phyloP scores from a whole-genome alignment of 202 grass and related monocot species.

The Cymbopogon flexuosus region DNA sequence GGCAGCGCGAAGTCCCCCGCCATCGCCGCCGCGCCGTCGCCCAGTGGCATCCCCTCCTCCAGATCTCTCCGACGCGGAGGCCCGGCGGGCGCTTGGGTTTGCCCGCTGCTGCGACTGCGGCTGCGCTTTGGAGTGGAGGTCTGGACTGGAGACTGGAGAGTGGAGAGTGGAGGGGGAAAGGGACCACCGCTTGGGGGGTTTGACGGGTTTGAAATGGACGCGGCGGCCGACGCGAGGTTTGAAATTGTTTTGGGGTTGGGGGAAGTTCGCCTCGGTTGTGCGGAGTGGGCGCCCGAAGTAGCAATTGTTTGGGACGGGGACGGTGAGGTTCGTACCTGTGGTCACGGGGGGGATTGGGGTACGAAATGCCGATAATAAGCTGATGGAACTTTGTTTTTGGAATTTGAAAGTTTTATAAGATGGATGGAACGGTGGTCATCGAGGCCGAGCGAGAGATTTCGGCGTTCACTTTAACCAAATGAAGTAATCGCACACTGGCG shows the following conservation, averaged over 20 bases:
- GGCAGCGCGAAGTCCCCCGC: slow-evolving; percentile 53
- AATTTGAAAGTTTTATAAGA: neutral
- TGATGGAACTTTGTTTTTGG: neutral
- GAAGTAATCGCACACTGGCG: neutral
- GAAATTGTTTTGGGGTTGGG: slow-evolving; percentile 29
- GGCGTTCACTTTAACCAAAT: neutral
- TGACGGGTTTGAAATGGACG: slow-evolving; percentile 39
- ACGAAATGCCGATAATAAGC: neutral
- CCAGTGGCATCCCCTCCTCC: slow-evolving; percentile 10
- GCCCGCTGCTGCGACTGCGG: neutral
- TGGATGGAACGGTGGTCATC: neutral
- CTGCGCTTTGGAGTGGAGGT: neutral
- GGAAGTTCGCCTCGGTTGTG: slow-evolving; percentile 17
- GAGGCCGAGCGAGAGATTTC: slow-evolving; percentile 4
- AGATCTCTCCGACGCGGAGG: slow-evolving; percentile 24
- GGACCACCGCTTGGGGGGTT: slow-evolving; percentile 32
- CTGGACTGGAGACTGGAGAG: neutral
- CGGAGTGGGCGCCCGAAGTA: slow-evolving; percentile 22
- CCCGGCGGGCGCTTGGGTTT: slow-evolving; percentile 21
- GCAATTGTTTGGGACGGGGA: slow-evolving; percentile 23
- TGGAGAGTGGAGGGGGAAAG: neutral
- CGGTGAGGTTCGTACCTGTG: neutral
- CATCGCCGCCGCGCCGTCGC: slow-evolving; percentile 18
- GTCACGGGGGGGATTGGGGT: neutral
- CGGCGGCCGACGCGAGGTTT: slow-evolving; percentile 48